A percentile compares a stretch with the other conserved stretches of the same genome.
Conservation (phyloP, 768 basidiomycete genomes). For the Psilocybe tampanensis region DNA sequence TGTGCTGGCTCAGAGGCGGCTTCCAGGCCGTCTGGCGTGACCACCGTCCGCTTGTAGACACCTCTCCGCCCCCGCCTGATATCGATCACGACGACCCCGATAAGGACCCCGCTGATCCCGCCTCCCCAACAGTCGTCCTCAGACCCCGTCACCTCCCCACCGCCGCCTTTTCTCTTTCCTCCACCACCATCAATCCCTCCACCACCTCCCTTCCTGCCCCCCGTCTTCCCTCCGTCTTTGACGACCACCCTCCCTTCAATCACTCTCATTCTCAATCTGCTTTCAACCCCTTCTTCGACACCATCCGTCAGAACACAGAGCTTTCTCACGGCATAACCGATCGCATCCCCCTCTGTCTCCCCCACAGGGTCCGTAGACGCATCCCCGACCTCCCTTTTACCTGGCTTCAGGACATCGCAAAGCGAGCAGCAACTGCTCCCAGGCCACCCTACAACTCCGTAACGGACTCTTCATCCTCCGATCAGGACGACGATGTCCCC, state of each 20-base stretch:
- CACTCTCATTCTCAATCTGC: conserved; percentile 32
- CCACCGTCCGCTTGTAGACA: conserved; percentile 53
- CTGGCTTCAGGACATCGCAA: conserved; percentile 78
- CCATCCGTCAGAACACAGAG: conserved; percentile 87
- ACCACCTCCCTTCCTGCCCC: conserved; percentile 22
- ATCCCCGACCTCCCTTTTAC: conserved; percentile 77
- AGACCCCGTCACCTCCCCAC: conserved; percentile 63
- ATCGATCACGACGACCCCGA: conserved; percentile 53
- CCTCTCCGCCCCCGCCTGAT: conserved; percentile 48
- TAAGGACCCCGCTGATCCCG: conserved; percentile 10
- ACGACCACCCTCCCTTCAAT: conserved; percentile 14
- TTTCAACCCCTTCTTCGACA: conserved; percentile 94
- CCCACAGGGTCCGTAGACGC: conserved; percentile 51
- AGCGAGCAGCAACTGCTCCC: conserved; percentile 40
- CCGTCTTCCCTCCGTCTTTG: conserved; percentile 15
- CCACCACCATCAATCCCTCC: conserved; percentile 38
- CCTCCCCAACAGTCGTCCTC: conserved; percentile 35
- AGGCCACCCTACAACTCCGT: conserved; percentile 16
- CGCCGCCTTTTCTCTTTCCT: conserved; percentile 62
- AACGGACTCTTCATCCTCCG: conserved; percentile 30
- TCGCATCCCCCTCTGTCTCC: conserved; percentile 73
- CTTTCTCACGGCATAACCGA: conserved; percentile 75
- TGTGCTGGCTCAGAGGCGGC: conserved; percentile 84
- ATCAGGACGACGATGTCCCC: conserved; percentile 30
- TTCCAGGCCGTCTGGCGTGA: conserved; percentile 71